These are phyloP conservation scores for Vitis riparia DNA, from an alignment of 164 flowering plant species.

Conservation along the genomic window DNA sequence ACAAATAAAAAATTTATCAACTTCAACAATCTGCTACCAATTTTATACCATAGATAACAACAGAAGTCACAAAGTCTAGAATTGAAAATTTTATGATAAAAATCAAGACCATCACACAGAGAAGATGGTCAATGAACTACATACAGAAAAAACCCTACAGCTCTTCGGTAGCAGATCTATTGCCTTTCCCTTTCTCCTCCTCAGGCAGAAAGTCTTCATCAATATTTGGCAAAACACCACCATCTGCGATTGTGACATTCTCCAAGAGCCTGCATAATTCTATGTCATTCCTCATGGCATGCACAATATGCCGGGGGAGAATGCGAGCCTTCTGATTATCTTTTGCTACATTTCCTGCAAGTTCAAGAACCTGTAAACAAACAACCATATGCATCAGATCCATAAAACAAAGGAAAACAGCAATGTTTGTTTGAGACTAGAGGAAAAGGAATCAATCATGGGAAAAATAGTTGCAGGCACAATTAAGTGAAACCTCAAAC, in stretches of 20 bases:
- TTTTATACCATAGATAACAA: no score
- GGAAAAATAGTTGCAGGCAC: no score
- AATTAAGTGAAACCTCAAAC: neutral
- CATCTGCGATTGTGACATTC: conserved; percentile 58
- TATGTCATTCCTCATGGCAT: conserved; percentile 70
- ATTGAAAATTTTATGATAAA: neutral
- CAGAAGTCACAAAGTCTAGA: neutral
- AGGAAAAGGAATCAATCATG: no score
- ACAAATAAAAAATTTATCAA: neutral
- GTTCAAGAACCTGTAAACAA: conserved; percentile 52
- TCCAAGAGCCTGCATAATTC: conserved; percentile 67
- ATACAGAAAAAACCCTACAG: conserved; percentile 23
- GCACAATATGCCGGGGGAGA: conserved; percentile 68
- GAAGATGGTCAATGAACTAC: neutral
- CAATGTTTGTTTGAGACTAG: no score
- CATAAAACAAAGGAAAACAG: no score
- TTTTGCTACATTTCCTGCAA: conserved; percentile 72
- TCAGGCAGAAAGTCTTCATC: conserved; percentile 57
- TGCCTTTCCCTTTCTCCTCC: conserved; percentile 58
- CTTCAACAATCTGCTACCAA: neutral
- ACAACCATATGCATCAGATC: neutral
- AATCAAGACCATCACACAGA: neutral
- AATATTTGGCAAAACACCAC: conserved; percentile 62
- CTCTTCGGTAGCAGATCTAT: conserved; percentile 66
- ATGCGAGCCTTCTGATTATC: conserved; percentile 73